These are phyloP conservation scores for Neopestalotiopsis rosae DNA, from an alignment of 2,329 filamentous ascomycete species.

Conservation along the genomic window DNA sequence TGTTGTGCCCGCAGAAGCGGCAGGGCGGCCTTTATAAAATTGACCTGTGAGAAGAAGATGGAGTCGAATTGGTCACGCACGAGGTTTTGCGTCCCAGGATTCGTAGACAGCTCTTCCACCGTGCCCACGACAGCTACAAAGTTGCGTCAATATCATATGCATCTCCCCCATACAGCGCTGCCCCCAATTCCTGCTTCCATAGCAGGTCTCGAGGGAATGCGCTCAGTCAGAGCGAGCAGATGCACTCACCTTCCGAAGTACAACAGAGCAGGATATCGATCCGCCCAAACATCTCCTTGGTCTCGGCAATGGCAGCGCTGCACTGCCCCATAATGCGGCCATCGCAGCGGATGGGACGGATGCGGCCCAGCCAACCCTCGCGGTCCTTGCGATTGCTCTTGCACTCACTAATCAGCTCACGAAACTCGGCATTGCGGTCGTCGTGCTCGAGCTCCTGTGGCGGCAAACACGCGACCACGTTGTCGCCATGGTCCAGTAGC, in stretches of 20 bases:
- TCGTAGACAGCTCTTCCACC: slow-evolving; percentile 86
- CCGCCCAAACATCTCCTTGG: slow-evolving; percentile 80
- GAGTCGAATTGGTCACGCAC: slow-evolving; percentile 92
- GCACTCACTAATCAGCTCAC: slow-evolving; percentile 75
- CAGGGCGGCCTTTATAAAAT: slow-evolving; percentile 89
- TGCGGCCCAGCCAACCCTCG: slow-evolving; percentile 81
- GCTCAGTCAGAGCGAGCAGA: not conserved
- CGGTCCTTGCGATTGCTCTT: slow-evolving; percentile 67
- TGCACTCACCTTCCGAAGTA: slow-evolving; percentile 74
- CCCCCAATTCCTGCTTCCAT: not conserved
- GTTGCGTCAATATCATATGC: slow-evolving; percentile 20
- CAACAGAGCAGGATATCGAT: slow-evolving; percentile 92
- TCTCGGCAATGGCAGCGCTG: slow-evolving; percentile 85
- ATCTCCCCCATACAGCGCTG: slow-evolving; percentile 5
- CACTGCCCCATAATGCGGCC: slow-evolving; percentile 71
- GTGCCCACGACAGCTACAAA: slow-evolving; percentile 79
- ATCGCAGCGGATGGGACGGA: slow-evolving; percentile 70
- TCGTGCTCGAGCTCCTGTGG: slow-evolving; percentile 80
- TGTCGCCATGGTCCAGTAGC: slow-evolving; percentile 89
- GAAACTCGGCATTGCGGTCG: slow-evolving; percentile 77
- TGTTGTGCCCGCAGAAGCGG: slow-evolving; percentile 80
- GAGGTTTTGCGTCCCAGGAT: slow-evolving; percentile 73
- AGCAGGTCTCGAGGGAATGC: not conserved
- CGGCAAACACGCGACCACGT: slow-evolving; percentile 82
- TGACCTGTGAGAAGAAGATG: slow-evolving; percentile 94